Evolutionary conservation across 768 basidiomycete genomes (phyloP).

Genomic region (Sporobolomyces roseus): DNA sequence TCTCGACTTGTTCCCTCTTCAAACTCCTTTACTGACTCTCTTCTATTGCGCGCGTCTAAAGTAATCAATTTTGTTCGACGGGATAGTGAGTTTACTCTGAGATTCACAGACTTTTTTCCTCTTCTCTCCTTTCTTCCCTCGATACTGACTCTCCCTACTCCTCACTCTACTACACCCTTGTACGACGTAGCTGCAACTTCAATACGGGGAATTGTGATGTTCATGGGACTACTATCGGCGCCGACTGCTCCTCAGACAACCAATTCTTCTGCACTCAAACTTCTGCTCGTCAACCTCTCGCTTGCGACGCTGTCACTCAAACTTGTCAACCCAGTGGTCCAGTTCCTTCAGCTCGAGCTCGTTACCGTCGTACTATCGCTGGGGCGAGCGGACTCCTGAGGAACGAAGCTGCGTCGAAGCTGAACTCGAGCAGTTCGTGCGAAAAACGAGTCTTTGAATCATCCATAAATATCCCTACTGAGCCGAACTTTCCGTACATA

Average conservation of each 20-base stretch:
- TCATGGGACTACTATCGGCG: constrained; percentile 1
- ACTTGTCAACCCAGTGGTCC: neutral
- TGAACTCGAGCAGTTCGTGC: too few species aligned
- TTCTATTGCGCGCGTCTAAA: too few species aligned
- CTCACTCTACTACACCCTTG: too few species aligned
- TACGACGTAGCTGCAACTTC: constrained; percentile 29
- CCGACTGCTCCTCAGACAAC: constrained; percentile 3
- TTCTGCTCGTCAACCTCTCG: neutral
- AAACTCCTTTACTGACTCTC: too few species aligned
- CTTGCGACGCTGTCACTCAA: neutral
- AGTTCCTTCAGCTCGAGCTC: constrained; percentile 14
- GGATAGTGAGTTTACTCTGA: constrained; percentile 13
- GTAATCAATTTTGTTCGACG: constrained; percentile 20
- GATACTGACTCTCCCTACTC: too few species aligned
- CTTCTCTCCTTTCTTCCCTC: too few species aligned
- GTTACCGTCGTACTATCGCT: constrained; percentile 17
- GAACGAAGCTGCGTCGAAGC: too few species aligned
- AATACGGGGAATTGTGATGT: constrained; percentile 1
- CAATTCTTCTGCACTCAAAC: constrained; percentile 13
- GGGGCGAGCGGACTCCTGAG: too few species aligned
- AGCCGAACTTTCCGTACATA: neutral
- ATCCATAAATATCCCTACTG: too few species aligned
- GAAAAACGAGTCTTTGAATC: too few species aligned
- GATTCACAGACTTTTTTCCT: too few species aligned
- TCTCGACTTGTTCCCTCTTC: too few species aligned